Evolutionary conservation across 345 rosid genomes (phyloP), one percentile per base, ranked within the genome.

Genomic region (Schrenkiella parvula): DNA sequence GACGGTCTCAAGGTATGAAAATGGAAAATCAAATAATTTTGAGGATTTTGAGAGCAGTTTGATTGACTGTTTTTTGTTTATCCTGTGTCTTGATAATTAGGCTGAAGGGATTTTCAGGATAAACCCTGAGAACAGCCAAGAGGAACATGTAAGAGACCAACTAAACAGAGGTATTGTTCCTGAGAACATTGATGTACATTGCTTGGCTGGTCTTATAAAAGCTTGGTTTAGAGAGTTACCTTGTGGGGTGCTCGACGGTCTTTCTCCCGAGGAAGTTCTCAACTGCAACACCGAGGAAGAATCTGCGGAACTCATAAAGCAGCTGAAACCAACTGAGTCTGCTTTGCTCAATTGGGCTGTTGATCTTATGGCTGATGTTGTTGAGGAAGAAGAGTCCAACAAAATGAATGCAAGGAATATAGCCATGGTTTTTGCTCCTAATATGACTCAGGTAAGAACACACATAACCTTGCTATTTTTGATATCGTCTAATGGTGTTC

Each of bases 171-270:
- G 99, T 37, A 82, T 87, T 54, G 91, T 95, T 22, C 99, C 97
- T 0, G 86, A 87, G 53, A 80, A 87, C 52, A 91, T 91, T 17
- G 96, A 91, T 74, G 95, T 91, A 11, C 99, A 95, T 69, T 95
- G 97, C 62, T 68, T 95, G 68, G 97, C 99, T 28, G 97, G 96
- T 68, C 93, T 91, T 69, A 95, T 95, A 37, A 95, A 95, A 62
- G 99, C 99, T 50, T 95, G 99, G 99, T 89, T 95, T 72, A 77
- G 99, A 70, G 99, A 95, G 84, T 90, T 95, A 63, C 99, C 96
- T 39, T 87, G 85, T 2, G 97, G 99, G 12, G 95, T 95, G n/a
- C 86, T 95, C 1, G 97, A 95, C 32, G 96, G 96, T 65, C 93
- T 95, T 76, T 95, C 97, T 35, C 97, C 97, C 37, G 96, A 95